Evolutionary conservation across 2,329 filamentous ascomycete species (phyloP), one percentile per base, ranked within the genome.

Genomic region (Sporothrix inflata): DNA sequence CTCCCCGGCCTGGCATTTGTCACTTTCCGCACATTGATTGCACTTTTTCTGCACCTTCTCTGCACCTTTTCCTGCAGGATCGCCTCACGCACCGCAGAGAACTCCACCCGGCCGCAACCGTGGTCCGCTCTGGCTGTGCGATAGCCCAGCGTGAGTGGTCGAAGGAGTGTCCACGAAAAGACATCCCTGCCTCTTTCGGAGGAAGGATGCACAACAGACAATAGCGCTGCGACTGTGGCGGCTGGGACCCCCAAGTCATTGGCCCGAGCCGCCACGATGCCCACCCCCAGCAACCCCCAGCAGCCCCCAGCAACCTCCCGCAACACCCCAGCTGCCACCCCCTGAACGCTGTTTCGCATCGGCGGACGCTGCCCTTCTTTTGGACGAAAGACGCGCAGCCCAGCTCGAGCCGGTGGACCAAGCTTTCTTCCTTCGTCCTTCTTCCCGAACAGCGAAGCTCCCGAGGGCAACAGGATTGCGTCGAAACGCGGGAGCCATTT

Each of bases 291-390:
- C 30, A 34, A 34, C 27, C 53, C 53, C 53, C 53, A 19, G 53
- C 53, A 34, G 30, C 45, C 19, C 53, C 30, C 57, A 34, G 30
- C 30, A 3, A 6, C 3, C 30, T 6, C 30, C 30, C 30, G 30
- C 47, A n/a, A 7, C 47, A 19, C 34, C 57, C 57, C 57, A 40
- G 60, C 34, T 63, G 19, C 51, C 27, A 38, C 40, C 61, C 63
- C 47, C 65, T 68, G 27, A 47, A 42, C 21, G 63, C 45, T 47
- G 65, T 68, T 68, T 68, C 65, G 65, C 45, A 68, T 68, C 45
- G 47, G 24, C 24, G 45, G 65, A 14, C n/a, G 27, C 30, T 51
- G 47, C 47, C 38, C 30, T 51, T 19, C 38, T 68, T 53, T 53
- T 38, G 65, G 45, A 68, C 9, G 34, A 57, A 57, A 19, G 34